Evolutionary conservation across 305 asterid genomes (phyloP), one percentile per base, ranked within the genome.

Genomic region (Stenogyne calaminthoides): DNA sequence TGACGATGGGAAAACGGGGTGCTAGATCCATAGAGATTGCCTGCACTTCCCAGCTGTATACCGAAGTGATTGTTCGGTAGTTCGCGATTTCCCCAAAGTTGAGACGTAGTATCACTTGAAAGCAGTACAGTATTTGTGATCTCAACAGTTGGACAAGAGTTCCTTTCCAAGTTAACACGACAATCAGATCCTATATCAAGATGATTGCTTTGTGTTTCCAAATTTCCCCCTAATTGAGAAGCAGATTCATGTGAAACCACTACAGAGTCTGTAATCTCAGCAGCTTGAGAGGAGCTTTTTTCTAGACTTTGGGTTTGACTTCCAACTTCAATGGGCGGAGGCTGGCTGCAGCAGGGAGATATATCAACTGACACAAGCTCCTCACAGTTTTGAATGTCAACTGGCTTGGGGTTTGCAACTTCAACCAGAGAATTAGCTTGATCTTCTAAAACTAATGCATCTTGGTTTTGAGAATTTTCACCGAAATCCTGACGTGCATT

Each of bases 31-130:
- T 67, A 78, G 71, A 69, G 36, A 64, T 51, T 44, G 76, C 63
- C 64, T 36, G 51, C 66, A 73, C 71, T 57, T 68, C 78, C 84
- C 20, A 74, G 46, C 70, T 72, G 88, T 69, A 20, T 54, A 37
- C 55, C 65, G 18, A 7, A 36, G 36, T 62, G 63, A 78, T 71
- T 65, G 14, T n/a, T 54, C 64, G 42, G 79, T 6, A 25, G 46
- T 76, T 66, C 80, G 71, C 20, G 49, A 77, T 55, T 70, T 67
- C 34, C 80, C 58, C 46, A 71, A 47, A 22, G 29, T 70, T 37
- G 78, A 64, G 86, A 57, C 65, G 49, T 65, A 69, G 64, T 64
- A 74, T 63, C 79, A 64, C 46, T 63, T 40, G 67, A 55, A 37
- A 54, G 80, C 51, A 37, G 14, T 46, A 22, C 68, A 68, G 63